Conservation (phyloP, 192 early-diverging fungal species). For the Ramicandelaber brevisporus region DNA sequence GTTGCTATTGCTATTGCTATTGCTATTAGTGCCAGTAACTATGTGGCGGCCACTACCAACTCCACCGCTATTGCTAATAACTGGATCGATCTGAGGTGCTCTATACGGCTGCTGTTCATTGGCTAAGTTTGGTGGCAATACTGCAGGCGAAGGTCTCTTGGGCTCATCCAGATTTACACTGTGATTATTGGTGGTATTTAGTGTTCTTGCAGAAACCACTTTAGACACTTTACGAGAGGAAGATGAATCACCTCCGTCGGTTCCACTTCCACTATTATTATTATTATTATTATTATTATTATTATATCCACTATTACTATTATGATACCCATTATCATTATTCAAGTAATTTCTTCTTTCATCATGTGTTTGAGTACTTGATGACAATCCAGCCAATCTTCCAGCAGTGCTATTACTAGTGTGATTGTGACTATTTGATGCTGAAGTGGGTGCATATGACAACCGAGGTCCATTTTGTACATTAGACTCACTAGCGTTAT, state of each 20-base stretch:
- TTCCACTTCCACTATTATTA: neutral
- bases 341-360: too few relatives aligned
- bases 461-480: neutral
- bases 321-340: too few relatives aligned
- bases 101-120: too few relatives aligned
- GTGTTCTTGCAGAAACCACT: neutral
- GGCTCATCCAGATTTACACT: neutral
- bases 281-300: neutral
- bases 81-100: too few relatives aligned
- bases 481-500: neutral
- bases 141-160: neutral
- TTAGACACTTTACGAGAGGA: neutral
- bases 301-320: neutral
- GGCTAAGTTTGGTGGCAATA: too few relatives aligned
- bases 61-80: too few relatives aligned
- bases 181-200: neutral
- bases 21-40: too few relatives aligned
- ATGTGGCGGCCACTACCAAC: too few relatives aligned
- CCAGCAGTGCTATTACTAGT: neutral
- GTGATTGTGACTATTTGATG: neutral
- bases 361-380: too few relatives aligned
- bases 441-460: neutral
- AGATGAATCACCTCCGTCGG: neutral
- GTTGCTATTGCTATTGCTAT: too few relatives aligned
- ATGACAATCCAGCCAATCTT: neutral